Conservation (phyloP, 2,329 filamentous ascomycete genomes). For the Furcasterigmium furcatum region DNA sequence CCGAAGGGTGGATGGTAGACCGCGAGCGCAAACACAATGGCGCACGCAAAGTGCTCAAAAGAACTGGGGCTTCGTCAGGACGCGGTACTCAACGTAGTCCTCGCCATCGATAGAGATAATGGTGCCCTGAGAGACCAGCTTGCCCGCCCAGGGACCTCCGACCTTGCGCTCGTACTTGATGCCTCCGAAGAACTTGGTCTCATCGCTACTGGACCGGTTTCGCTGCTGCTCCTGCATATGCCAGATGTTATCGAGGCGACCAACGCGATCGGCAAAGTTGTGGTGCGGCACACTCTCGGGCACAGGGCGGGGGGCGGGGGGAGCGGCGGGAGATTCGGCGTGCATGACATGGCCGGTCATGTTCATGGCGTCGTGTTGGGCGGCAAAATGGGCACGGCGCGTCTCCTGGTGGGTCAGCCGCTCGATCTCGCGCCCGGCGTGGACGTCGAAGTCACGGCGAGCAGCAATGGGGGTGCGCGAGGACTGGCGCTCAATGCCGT, state of each 20-base stretch:
- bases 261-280: not conserved
- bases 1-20: not conserved
- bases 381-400: constrained; percentile 46
- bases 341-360: not conserved
- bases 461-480: constrained; percentile 25
- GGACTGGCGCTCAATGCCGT: constrained; percentile 27
- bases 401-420: constrained; percentile 48
- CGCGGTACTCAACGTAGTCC: constrained; percentile 64
- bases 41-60: constrained; percentile 41
- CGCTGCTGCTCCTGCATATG: constrained; percentile 47
- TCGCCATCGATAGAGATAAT: constrained; percentile 65
- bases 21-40: not conserved
- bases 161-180: constrained; percentile 62
- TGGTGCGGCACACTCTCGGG: not conserved
- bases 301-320: not conserved
- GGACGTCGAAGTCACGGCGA: constrained; percentile 43
- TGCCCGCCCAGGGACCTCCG: constrained; percentile 58
- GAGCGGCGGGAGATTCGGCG: not conserved
- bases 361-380: constrained; percentile 34
- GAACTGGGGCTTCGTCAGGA: constrained; percentile 61
- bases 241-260: constrained; percentile 51
- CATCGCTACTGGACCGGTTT: constrained; percentile 35
- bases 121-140: constrained; percentile 59
- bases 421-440: constrained; percentile 49
- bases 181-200: constrained; percentile 55